Evolutionary conservation across 1,284 basidiomycete genomes (phyloP).

Genomic region (Naganishia sp.): DNA sequence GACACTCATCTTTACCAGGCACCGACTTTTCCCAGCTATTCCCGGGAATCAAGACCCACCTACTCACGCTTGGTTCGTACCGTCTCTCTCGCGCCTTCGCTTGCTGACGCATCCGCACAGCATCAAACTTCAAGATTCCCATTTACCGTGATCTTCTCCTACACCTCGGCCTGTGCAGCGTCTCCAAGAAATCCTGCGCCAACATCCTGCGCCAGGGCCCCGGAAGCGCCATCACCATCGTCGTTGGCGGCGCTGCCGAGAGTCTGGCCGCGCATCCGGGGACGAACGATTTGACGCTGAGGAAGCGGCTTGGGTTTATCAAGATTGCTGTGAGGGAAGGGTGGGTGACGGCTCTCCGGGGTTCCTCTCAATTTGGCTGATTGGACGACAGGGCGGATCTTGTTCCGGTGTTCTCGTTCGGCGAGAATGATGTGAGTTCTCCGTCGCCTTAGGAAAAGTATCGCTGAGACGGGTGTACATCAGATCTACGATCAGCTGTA

Average conservation of each 20-base stretch:
- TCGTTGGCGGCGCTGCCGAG: slow-evolving; percentile 95
- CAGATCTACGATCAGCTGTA: slow-evolving; percentile 93
- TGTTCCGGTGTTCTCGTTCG: slow-evolving; percentile 94
- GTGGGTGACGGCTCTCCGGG: slow-evolving; percentile 53
- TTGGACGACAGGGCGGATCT: slow-evolving; percentile 70
- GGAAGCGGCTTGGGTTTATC: slow-evolving; percentile 86
- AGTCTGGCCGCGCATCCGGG: slow-evolving; percentile 90
- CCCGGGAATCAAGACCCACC: slow-evolving; percentile 88
- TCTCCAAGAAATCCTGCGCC: slow-evolving; percentile 84
- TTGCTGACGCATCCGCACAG: slow-evolving; percentile 34
- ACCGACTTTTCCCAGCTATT: slow-evolving; percentile 89
- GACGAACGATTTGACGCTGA: slow-evolving; percentile 82
- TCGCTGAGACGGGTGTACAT: slow-evolving; percentile 16
- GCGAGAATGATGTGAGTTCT: slow-evolving; percentile 86
- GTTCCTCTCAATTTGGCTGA: slow-evolving; percentile 27
- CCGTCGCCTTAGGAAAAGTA: background rate
- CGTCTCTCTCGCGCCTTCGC: background rate
- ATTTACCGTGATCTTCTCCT: slow-evolving; percentile 90
- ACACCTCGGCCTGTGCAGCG: slow-evolving; percentile 83
- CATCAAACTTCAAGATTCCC: slow-evolving; percentile 85
- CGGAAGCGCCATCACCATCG: slow-evolving; percentile 79
- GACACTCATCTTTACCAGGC: slow-evolving; percentile 57
- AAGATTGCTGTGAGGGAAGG: slow-evolving; percentile 94
- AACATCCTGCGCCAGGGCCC: slow-evolving; percentile 78
- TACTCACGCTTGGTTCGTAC: slow-evolving; percentile 71